A percentile compares a stretch with the other conserved stretches of the same genome.
Evolutionary conservation across 2,329 filamentous ascomycete genomes (phyloP).

Genomic region (Clathrospora elynae): DNA sequence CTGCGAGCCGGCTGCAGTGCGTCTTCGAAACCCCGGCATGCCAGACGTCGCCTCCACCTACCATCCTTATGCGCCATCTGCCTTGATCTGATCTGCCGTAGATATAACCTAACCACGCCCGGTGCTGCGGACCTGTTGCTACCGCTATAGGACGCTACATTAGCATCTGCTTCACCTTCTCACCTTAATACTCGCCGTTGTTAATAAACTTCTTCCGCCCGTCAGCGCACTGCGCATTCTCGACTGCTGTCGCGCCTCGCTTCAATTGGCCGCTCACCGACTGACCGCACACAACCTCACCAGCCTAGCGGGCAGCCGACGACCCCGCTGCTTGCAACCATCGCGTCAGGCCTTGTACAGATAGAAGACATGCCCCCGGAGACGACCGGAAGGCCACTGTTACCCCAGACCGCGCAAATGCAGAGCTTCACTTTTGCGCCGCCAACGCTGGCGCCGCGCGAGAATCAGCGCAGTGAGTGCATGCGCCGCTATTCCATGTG

Average conservation of each 20-base stretch:
- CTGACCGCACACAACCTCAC: constrained; percentile 32
- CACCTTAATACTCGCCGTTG: constrained; percentile 19
- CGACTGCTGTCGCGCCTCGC: constrained; percentile 23
- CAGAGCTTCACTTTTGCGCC: constrained; percentile 78
- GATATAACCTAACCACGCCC: constrained; percentile 44
- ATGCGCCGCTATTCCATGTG: constrained; percentile 5
- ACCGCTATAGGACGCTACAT: constrained; percentile 35
- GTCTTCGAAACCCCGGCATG: constrained; percentile 35
- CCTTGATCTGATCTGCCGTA: constrained; percentile 46
- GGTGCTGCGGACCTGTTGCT: constrained; percentile 44
- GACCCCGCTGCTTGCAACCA: constrained; percentile 42
- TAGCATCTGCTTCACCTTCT: constrained; percentile 29
- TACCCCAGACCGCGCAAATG: constrained; percentile 72
- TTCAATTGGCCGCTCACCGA: constrained; percentile 35
- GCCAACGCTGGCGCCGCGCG: constrained; percentile 65
- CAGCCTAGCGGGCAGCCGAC: constrained; percentile 35
- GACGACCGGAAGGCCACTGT: constrained; percentile 63
- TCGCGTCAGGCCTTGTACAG: constrained; percentile 21
- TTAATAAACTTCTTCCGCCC: constrained; percentile 20
- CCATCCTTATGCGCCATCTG: constrained; percentile 39
- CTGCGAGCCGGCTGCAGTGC: constrained; percentile 34
- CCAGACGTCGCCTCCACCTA: constrained; percentile 43
- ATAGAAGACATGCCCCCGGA: constrained; percentile 64
- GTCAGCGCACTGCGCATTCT: constrained; percentile 28
- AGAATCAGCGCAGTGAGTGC: constrained; percentile 81